Evolutionary conservation across 1,284 basidiomycete species (phyloP), one percentile per base, ranked within the genome.

Genomic region (Ceratobasidium sp.): DNA sequence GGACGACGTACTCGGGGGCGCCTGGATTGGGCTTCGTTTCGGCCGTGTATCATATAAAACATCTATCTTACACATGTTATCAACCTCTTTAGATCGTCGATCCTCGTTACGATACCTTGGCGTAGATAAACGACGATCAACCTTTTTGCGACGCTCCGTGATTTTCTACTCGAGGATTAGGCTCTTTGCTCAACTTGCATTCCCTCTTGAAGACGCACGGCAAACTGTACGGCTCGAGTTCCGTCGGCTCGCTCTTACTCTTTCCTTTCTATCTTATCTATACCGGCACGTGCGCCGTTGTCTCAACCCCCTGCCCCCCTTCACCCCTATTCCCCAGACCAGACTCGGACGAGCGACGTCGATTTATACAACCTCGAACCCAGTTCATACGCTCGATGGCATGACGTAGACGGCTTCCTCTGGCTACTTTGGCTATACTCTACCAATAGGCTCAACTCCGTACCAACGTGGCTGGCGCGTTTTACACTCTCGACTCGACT

Each of bases 271-370:
- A 28, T 15, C n/a, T 56, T 68, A 42, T 68, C 64, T n/a, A 12
- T 38, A 20, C 61, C 73, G 46, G 73, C 73, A 65, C 61, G 61
- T 75, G 73, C 73, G 73, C 48, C 73, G 50, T 23, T 38, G 62
- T 20, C 73, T 75, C 73, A 66, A 75, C 62, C 73, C 73, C 73
- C 48, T 52, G 73, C 71, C 73, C n/a, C 69, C 33, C 40, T 56
- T 33, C 23, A 42, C 62, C 73, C 62, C 73, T 75, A 65, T 52
- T 50, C 70, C 70, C 57, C 59, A 20, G 44, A 20, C 65, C 61
- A 42, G 61, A 64, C 61, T 64, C 0, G 61, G 61, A 42, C 42
- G 40, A 42, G 61, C 3, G 10, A 23, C 42, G 13, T 33, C 20
- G 20, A 64, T 44, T 44, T 44, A n/a, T 44, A 4, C 10, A n/a